These are phyloP conservation scores for Dipteronia sinensis DNA, from an alignment of 345 rosid genomes.

Conservation along the genomic window DNA sequence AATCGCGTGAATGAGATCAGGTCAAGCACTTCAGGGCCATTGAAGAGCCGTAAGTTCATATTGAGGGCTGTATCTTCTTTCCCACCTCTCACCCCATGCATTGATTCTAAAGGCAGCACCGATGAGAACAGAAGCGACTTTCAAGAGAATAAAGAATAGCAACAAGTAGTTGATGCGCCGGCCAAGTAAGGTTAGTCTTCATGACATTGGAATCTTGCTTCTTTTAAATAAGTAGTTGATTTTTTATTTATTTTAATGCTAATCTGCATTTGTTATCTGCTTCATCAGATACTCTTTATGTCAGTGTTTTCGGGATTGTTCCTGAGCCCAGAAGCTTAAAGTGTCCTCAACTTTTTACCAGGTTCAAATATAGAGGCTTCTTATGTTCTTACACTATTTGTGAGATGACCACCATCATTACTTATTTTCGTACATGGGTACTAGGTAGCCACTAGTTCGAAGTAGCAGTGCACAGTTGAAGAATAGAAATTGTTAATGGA, in stretches of 20 bases:
- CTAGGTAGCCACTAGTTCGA: not conserved
- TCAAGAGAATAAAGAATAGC: constrained; percentile 27
- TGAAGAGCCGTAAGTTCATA: constrained; percentile 60
- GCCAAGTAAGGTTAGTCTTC: constrained; percentile 16
- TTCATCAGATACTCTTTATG: not conserved
- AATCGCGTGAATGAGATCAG: constrained; percentile 22
- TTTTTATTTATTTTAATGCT: not conserved
- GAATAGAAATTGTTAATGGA: not conserved
- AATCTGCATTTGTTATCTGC: not conserved
- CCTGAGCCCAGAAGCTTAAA: not conserved
- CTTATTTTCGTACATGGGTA: not conserved
- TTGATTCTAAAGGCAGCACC: constrained; percentile 27
- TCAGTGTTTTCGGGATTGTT: not conserved
- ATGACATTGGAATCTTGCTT: not conserved
- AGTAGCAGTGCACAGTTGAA: not conserved
- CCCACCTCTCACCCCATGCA: constrained; percentile 59
- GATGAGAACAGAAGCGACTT: constrained; percentile 21
- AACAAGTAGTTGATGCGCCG: not conserved
- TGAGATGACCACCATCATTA: not conserved
- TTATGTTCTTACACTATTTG: not conserved
- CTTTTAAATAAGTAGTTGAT: no score
- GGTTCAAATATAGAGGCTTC: constrained; percentile 4
- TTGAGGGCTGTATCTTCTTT: constrained; percentile 55
- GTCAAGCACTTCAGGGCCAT: constrained; percentile 39
- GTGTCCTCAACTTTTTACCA: not conserved